Evolutionary conservation across 306 rosid species (phyloP), one percentile per base, ranked within the genome.

Genomic region (Luffa aegyptiaca): DNA sequence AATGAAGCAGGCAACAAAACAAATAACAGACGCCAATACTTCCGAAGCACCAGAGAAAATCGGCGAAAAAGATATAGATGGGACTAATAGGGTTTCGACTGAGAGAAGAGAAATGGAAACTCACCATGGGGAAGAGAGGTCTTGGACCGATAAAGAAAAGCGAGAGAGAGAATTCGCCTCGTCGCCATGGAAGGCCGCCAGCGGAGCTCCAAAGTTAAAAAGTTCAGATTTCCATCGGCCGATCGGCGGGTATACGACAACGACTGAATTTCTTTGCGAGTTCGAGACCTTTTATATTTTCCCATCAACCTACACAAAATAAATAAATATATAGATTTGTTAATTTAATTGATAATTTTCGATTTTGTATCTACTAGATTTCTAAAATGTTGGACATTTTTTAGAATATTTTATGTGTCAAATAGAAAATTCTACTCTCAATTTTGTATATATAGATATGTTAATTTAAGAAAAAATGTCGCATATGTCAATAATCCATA

Each of bases 121-220:
- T 65, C 85, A 80, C 92, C 89, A 80, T 71, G 87, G 44, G 53
- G 61, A 6, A 80, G 75, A 44, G 68, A 12, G 26, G 73, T 44
- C 42, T 63, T 82, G 52, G 17, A 81, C n/a, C 66, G 72, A 51
- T 80, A 76, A 46, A 49, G 80, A 33, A 70, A 64, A 68, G 85
- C 48, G 11, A 87, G 56, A 13, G 93, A 82, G 63, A 81, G 53
- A 56, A 86, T 5, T 49, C 89, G 84, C 84, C 85, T 88, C 37
- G 85, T 85, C 16, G 88, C 89, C 93, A 86, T 86, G 31, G 55
- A 70, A n/a, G 46, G 58, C 4, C n/a, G 12, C 71, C 2, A 20
- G 56, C 61, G 31, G 6, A 36, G 26, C 44, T 78, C 57, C 55
- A 33, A 33, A 51, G 45, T 52, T 51, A 74, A 46, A 31, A 4